Percentiles rank a stretch among this genome's conserved stretches.
Conservation (phyloP, 2,329 filamentous ascomycete species). For the Trichoderma polysporum region DNA sequence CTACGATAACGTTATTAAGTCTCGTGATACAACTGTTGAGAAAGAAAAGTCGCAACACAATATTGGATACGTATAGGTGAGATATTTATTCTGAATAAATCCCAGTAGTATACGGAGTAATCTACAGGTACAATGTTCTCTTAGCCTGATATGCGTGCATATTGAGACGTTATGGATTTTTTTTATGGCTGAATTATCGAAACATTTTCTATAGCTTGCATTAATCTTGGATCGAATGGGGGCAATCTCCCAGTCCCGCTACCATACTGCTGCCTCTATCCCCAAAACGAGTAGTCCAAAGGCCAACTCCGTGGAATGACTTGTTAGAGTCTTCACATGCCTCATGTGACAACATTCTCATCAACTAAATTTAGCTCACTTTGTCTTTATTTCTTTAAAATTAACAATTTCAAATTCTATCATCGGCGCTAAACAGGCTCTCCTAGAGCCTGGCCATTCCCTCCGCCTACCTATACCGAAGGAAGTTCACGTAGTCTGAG, state of each 20-base stretch:
- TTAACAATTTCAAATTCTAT: neutral
- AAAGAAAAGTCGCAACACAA: too few relatives aligned
- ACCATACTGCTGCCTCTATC: neutral
- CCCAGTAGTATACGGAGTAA: too few relatives aligned
- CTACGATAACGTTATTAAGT: too few relatives aligned
- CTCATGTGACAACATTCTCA: accelerated
- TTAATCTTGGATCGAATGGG: too few relatives aligned
- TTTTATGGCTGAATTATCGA: too few relatives aligned
- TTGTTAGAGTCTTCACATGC: neutral
- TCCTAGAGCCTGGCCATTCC: neutral
- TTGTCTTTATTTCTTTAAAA: neutral
- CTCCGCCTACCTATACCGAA: neutral
- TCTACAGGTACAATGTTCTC: too few relatives aligned
- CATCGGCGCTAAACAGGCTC: neutral
- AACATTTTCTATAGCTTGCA: too few relatives aligned
- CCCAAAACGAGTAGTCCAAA: neutral
- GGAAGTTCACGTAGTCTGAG: neutral
- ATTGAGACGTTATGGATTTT: too few relatives aligned
- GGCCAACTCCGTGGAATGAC: neutral
- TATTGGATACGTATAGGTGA: too few relatives aligned
- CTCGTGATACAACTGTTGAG: too few relatives aligned
- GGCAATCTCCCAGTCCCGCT: neutral
- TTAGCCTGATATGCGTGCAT: too few relatives aligned
- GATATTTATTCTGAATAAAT: too few relatives aligned
- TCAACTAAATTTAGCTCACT: neutral